A percentile compares a stretch with the other conserved stretches of the same genome.
These are phyloP conservation scores for Ambispora gerdemannii DNA, from an alignment of 192 early-diverging fungal genomes.

Conservation along the genomic window DNA sequence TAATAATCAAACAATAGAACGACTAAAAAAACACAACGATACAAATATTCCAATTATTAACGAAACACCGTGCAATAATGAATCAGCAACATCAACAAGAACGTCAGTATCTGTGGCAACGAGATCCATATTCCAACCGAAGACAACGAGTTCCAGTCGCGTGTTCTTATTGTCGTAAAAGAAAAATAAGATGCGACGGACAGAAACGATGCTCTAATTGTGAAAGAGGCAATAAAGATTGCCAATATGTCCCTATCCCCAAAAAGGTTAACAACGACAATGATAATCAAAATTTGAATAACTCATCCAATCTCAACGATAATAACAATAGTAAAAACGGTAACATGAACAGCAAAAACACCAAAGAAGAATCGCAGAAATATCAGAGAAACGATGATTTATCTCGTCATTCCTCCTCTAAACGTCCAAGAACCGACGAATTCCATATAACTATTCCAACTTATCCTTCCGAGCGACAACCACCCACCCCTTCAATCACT, in stretches of 20 bases:
- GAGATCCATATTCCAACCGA: not conserved
- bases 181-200: slow-evolving; percentile 9
- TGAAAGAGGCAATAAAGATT: not conserved
- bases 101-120: not conserved
- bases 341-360: no score
- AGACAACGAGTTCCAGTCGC: not conserved
- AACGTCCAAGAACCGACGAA: not conserved
- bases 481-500: not conserved
- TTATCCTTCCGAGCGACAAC: not conserved
- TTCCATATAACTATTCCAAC: not conserved
- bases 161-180: not conserved
- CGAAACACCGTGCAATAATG: no score
- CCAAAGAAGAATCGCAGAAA: not conserved
- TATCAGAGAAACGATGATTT: not conserved
- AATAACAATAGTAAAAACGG: not conserved
- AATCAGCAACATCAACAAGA: not conserved
- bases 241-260: not conserved
- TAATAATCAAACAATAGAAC: no score
- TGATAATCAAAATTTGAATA: not conserved
- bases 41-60: no score
- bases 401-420: not conserved
- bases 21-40: no score
- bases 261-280: no score
- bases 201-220: not conserved
- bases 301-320: not conserved